Percentiles rank a stretch among this genome's conserved stretches.
phyloP scores from a whole-genome alignment of 1,284 basidiomycete genomes.

The Sanghuangporus weigelae region DNA sequence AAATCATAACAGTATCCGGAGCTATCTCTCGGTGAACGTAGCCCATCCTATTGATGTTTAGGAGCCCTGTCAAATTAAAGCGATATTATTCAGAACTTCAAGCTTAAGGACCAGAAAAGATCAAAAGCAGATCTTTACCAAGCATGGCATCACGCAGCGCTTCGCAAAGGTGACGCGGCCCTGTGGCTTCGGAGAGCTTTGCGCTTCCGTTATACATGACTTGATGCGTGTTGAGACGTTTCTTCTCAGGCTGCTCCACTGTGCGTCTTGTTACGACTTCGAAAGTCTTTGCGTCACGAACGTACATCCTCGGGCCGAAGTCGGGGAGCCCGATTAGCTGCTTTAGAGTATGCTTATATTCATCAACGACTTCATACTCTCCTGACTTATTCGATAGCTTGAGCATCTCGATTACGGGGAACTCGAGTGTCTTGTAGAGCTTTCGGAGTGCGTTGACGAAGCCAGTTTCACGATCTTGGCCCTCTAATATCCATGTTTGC shows the following conservation, averaged over 20 bases:
- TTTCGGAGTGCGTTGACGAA: background rate
- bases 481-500: background rate
- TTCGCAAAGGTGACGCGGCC: background rate
- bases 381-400: background rate
- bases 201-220: background rate
- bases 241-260: background rate
- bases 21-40: slow-evolving; percentile 4
- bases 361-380: too few species aligned
- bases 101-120: background rate
- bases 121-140: background rate
- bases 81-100: background rate
- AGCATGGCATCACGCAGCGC: background rate
- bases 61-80: background rate
- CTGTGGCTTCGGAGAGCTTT: background rate
- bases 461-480: slow-evolving; percentile 5
- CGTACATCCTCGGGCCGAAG: background rate
- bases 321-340: background rate
- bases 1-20: background rate
- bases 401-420: background rate
- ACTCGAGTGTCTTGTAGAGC: background rate
- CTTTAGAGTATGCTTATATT: background rate
- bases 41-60: slow-evolving; percentile 3
- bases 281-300: background rate
- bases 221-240: background rate
- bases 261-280: background rate